Evolutionary conservation across 352 stramenopile genomes (phyloP).

Genomic region (Albugo laibachii): DNA sequence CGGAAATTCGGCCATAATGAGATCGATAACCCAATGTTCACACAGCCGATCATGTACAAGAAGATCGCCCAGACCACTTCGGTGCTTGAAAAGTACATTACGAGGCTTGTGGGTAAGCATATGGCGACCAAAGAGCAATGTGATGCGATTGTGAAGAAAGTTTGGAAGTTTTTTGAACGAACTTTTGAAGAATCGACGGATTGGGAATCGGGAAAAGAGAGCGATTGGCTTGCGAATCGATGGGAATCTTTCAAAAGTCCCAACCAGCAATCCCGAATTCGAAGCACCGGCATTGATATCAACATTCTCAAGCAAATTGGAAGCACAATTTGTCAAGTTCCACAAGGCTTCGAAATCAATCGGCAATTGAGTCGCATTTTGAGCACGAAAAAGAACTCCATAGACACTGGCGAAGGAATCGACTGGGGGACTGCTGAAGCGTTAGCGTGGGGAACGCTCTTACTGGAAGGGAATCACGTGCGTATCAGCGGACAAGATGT

Average conservation of each 20-base stretch:
- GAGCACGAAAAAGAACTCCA: conserved; percentile 52
- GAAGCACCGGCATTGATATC: conserved; percentile 85
- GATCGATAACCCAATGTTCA: conserved; percentile 96
- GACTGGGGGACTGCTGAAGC: conserved; percentile 95
- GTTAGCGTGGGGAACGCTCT: conserved; percentile 86
- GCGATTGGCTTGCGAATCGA: conserved; percentile 88
- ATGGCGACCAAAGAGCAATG: conserved; percentile 64
- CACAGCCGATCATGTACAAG: conserved; percentile 96
- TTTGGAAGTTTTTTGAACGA: conserved; percentile 77
- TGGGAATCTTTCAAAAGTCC: conserved; percentile 96
- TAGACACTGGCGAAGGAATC: conserved; percentile 73
- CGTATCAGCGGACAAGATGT: conserved; percentile 90
- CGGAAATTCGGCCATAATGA: conserved; percentile 96
- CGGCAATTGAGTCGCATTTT: conserved; percentile 90
- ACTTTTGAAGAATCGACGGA: conserved; percentile 89
- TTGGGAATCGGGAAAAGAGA: conserved; percentile 78
- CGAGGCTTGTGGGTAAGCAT: conserved; percentile 25
- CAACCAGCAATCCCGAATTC: conserved; percentile 81
- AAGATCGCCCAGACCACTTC: conserved; percentile 85
- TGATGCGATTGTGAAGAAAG: conserved; percentile 69
- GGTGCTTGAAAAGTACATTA: conserved; percentile 80
- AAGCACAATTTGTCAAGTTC: conserved; percentile 58
- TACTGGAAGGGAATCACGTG: conserved; percentile 83
- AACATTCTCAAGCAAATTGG: conserved; percentile 85
- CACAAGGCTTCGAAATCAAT: conserved; percentile 82